Percentiles rank a stretch among this genome's conserved stretches.
phyloP scores from a whole-genome alignment of 768 basidiomycete genomes.

The Phylloporus sp. region DNA sequence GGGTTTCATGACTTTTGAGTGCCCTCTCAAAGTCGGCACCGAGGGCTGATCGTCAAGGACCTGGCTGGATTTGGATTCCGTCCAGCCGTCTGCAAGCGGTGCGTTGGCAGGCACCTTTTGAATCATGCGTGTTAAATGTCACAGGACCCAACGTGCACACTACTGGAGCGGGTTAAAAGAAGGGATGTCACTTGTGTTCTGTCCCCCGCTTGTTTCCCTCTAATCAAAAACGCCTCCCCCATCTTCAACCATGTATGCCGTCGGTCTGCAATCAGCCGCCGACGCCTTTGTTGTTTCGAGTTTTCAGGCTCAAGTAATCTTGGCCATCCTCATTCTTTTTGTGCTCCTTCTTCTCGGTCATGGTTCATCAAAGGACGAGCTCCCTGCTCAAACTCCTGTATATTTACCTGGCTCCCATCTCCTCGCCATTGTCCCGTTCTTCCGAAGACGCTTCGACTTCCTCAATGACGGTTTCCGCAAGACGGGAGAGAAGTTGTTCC shows the following conservation, averaged over 20 bases:
- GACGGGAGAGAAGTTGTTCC: conserved; percentile 62
- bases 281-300: conserved; percentile 35
- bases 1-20: conserved; percentile 9
- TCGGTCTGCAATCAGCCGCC: conserved; percentile 39
- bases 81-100: conserved; percentile 8
- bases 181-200: conserved; percentile 18
- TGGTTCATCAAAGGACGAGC: conserved; percentile 44
- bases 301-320: conserved; percentile 30
- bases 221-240: conserved; percentile 25
- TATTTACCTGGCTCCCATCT: conserved; percentile 57
- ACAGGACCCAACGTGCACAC: conserved; percentile 23
- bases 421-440: conserved; percentile 63
- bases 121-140: conserved; percentile 26
- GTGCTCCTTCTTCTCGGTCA: conserved; percentile 38
- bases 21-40: conserved; percentile 23
- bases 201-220: conserved; percentile 20
- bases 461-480: conserved; percentile 66
- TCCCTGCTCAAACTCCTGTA: conserved; percentile 39
- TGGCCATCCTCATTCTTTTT: conserved; percentile 33
- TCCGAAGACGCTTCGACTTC: conserved; percentile 67
- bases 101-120: conserved; percentile 18
- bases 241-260: conserved; percentile 37
- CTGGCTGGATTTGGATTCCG: conserved; percentile 14
- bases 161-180: conserved; percentile 22
- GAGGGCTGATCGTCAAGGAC: conserved; percentile 24